Evolutionary conservation across 305 asterid genomes (phyloP).

Genomic region (Rubia occidens): DNA sequence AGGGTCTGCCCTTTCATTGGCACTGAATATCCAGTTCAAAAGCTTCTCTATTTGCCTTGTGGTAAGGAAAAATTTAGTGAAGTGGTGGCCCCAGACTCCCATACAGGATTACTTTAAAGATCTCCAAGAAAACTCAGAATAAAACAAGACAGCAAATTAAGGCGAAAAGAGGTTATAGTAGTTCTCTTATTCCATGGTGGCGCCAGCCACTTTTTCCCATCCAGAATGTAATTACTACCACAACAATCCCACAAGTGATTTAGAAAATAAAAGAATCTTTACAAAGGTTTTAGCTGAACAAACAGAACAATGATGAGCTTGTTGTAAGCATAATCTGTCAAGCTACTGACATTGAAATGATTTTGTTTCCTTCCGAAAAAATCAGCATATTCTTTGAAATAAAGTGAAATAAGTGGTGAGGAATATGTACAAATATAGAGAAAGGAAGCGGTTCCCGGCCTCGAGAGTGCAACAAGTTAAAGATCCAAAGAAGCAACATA

Average conservation of each 20-base stretch:
- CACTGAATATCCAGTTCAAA: constrained; percentile 9
- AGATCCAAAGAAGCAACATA: not conserved
- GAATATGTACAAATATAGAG: not conserved
- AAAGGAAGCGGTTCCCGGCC: not conserved
- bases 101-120: constrained; percentile 22
- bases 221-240: not conserved
- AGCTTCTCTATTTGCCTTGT: constrained; percentile 25
- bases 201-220: constrained; percentile 23
- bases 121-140: constrained; percentile 23
- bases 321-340: constrained; percentile 7
- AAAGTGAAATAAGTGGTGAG: not conserved
- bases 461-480: not conserved
- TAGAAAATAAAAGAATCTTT: constrained; percentile 7
- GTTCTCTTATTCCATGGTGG: constrained; percentile 13
- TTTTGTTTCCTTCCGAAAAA: constrained; percentile 3
- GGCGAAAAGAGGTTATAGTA: not conserved
- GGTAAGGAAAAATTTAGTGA: constrained; percentile 25
- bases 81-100: constrained; percentile 33
- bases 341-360: constrained; percentile 5
- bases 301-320: constrained; percentile 8
- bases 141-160: constrained; percentile 26
- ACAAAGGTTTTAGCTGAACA: constrained; percentile 12
- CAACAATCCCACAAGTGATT: not conserved
- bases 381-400: constrained; percentile 10
- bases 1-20: not conserved